Evolutionary conservation across 768 basidiomycete genomes (phyloP).

Genomic region (Lactarius akahatsu): DNA sequence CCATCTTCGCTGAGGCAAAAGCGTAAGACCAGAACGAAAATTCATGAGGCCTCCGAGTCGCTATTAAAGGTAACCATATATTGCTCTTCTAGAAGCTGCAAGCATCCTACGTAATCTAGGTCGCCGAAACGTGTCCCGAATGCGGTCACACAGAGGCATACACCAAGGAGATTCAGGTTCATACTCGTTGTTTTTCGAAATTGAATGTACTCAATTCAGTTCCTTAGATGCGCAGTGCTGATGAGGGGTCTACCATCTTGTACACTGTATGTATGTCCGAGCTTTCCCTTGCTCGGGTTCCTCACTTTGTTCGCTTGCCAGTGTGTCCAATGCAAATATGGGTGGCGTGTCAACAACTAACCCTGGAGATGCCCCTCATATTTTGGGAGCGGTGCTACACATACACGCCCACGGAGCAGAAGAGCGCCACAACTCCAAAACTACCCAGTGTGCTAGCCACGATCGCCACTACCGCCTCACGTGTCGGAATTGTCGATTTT

Average conservation of each 20-base stretch:
- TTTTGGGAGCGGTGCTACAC: conserved; percentile 47
- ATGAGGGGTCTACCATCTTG: conserved; percentile 92
- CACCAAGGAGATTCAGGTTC: conserved; percentile 85
- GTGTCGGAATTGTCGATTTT: conserved; percentile 60
- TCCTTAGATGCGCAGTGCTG: conserved; percentile 78
- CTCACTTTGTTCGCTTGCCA: conserved; percentile 35
- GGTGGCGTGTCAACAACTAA: conserved; percentile 82
- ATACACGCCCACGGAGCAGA: conserved; percentile 83
- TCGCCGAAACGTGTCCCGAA: conserved; percentile 84
- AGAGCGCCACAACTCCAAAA: conserved; percentile 86
- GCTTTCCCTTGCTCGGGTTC: conserved; percentile 11
- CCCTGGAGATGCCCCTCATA: not conserved
- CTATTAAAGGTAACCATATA: conserved; percentile 53
- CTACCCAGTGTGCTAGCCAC: conserved; percentile 79
- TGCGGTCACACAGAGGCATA: conserved; percentile 86
- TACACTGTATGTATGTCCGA: conserved; percentile 70
- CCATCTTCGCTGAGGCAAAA: conserved; percentile 86
- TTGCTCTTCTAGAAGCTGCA: not conserved
- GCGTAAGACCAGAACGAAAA: conserved; percentile 84
- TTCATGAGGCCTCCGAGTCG: conserved; percentile 65
- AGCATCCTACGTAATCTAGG: conserved; percentile 45
- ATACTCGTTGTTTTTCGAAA: conserved; percentile 28
- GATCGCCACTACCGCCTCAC: conserved; percentile 68
- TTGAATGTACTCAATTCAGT: not conserved
- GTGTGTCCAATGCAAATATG: conserved; percentile 75